These are phyloP conservation scores for Claviceps monticola DNA, from an alignment of 2,329 filamentous ascomycete genomes.

Conservation along the genomic window DNA sequence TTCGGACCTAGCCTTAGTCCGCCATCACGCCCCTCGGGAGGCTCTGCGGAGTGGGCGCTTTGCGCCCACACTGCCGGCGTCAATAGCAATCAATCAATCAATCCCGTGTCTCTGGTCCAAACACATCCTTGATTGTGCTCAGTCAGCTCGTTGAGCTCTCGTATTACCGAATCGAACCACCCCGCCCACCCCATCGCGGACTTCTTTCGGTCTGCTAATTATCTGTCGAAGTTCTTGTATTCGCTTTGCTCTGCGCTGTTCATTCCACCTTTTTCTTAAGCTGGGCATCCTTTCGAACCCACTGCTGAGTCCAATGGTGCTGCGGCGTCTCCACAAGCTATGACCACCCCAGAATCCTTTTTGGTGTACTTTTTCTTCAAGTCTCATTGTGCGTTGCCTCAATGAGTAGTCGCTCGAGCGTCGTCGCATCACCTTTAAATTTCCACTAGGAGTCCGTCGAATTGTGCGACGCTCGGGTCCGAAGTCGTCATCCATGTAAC, in stretches of 20 bases:
- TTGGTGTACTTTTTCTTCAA: slow-evolving; percentile 19
- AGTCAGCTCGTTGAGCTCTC: neutral
- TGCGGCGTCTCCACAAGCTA: slow-evolving; percentile 13
- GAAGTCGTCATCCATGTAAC: slow-evolving; percentile 18
- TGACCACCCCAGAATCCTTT: slow-evolving; percentile 20
- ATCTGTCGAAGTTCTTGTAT: slow-evolving; percentile 43
- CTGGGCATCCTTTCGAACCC: slow-evolving; percentile 39
- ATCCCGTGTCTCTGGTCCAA: neutral
- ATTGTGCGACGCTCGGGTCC: slow-evolving; percentile 42
- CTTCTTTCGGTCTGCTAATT: slow-evolving; percentile 45
- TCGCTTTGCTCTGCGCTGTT: slow-evolving; percentile 44
- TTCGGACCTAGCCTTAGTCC: too few relatives aligned
- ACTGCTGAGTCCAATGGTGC: slow-evolving; percentile 23
- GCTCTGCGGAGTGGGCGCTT: too few relatives aligned
- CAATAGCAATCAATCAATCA: too few relatives aligned
- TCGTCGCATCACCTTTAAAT: slow-evolving; percentile 42
- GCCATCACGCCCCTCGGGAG: too few relatives aligned
- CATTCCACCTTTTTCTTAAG: slow-evolving; percentile 40
- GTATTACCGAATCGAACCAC: slow-evolving; percentile 31
- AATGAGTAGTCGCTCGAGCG: slow-evolving; percentile 34
- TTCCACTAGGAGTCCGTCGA: slow-evolving; percentile 44
- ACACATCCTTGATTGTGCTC: neutral
- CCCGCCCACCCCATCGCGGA: slow-evolving; percentile 44
- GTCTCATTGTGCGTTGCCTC: slow-evolving; percentile 9
- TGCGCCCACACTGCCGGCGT: too few relatives aligned